Conservation (phyloP, 2,329 filamentous ascomycete genomes). For the Alternaria arborescens region DNA sequence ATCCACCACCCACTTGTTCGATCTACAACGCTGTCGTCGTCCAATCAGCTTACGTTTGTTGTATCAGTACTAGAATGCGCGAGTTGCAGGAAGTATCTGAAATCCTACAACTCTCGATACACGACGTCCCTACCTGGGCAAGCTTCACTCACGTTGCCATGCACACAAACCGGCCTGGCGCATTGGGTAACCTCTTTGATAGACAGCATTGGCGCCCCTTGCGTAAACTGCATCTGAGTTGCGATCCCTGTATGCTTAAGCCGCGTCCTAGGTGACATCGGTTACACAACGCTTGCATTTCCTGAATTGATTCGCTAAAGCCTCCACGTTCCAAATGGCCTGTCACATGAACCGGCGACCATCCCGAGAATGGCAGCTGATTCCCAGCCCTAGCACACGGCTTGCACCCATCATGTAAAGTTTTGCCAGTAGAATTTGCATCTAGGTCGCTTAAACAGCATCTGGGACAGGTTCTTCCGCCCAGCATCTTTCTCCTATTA, state of each 20-base stretch:
- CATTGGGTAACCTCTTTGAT: background rate
- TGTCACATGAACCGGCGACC: background rate
- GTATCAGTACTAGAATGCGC: background rate
- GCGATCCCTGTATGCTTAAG: background rate
- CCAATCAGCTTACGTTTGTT: background rate
- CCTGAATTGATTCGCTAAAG: background rate
- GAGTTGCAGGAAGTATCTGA: background rate
- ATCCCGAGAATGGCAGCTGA: slow-evolving; percentile 2
- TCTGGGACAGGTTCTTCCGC: background rate
- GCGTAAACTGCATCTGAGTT: background rate
- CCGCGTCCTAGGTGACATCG: background rate
- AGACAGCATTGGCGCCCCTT: background rate
- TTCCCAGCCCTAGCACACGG: background rate
- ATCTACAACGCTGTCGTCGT: background rate
- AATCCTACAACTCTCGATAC: background rate
- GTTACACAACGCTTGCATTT: background rate
- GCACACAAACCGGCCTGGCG: no score
- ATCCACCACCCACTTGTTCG: background rate
- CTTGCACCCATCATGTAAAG: background rate
- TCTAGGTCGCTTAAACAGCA: background rate
- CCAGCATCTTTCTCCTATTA: background rate
- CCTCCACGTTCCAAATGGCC: background rate
- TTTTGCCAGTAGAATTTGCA: background rate
- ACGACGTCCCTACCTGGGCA: background rate
- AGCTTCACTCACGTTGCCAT: background rate